Base-by-base conservation (phyloP, 148 eudicot genomes). In the Euryodendron excelsum region DNA sequence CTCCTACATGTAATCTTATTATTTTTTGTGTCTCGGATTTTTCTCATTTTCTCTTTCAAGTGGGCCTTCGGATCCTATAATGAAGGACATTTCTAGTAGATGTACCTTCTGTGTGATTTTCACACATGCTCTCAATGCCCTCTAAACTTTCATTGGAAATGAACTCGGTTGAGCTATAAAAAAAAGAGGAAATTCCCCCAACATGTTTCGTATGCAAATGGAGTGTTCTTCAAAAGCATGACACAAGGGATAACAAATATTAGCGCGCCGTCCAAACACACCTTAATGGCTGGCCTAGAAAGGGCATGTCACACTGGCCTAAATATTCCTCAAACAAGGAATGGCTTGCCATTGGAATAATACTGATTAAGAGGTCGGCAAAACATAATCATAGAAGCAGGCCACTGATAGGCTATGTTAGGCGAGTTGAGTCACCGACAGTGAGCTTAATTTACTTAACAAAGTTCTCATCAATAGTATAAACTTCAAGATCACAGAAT, bases 301-400 rank as follows among this genome's bases (percentile, higher is more conserved):
- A 25, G 56, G 62, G 47, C 23, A 12, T 61, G 68, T 34, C 69
- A 21, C 33, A 10, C 30, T 62, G 7, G 3, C 21, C 52, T 31
- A 44, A 34, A 59, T 74, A 59, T 74, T 74, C 37, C 68, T 74
- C 67, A 5, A 72, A 39, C 2, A 59, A 14, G 18, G 45, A 73
- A 59, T 60, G 4, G 2, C 41, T 21, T 21, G 25, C 5, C 6
- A 10, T 41, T 28, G 34, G 59, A 12, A 76, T 76, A 63, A 52
- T 5, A 68, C 7, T 39, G n/a, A 20, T 78, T 36, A 37, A 41
- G 63, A 59, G n/a, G 65, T 17, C 25, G 41, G 60, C 60, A 18
- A 34, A 79, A 27, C 77, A 31, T 72, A 48, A 72, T 72, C 59
- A 62, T 72, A 72, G 30, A 21, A 79, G 48, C 72, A 33, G 31